Percentiles rank a stretch among this genome's conserved stretches.
Evolutionary conservation across 140 eudicot species (phyloP).

Genomic region (Oenanthe javanica): DNA sequence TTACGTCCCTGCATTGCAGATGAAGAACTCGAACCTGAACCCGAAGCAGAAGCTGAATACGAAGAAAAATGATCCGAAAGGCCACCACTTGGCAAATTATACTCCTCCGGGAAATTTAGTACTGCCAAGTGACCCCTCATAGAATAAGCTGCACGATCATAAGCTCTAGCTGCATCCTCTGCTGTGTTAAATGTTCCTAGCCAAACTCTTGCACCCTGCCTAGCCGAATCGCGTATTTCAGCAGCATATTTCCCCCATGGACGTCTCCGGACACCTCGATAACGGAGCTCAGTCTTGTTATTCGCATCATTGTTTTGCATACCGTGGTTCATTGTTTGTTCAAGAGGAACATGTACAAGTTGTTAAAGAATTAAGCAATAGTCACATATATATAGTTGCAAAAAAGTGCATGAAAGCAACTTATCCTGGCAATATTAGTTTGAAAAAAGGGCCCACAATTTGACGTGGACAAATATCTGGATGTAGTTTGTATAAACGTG

Average conservation of each 20-base stretch:
- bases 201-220: conserved; percentile 50
- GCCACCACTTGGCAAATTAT: conserved; percentile 13
- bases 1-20: conserved; percentile 1
- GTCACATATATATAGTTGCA: neutral
- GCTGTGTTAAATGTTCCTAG: conserved; percentile 49
- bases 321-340: conserved; percentile 16
- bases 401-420: conserved; percentile 6
- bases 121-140: conserved; percentile 52
- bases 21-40: neutral
- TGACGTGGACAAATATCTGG: conserved; percentile 22
- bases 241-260: conserved; percentile 66
- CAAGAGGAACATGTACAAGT: neutral
- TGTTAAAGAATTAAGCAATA: neutral
- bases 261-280: conserved; percentile 47
- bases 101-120: conserved; percentile 42
- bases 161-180: conserved; percentile 52
- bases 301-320: neutral
- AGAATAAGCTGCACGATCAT: conserved; percentile 43
- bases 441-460: neutral
- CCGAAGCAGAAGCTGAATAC: neutral
- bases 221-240: conserved; percentile 44
- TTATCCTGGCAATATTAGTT: neutral
- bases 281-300: conserved; percentile 26
- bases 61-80: conserved; percentile 9
- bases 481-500: conserved; percentile 15